Conservation (phyloP, 2,329 filamentous ascomycete species). For the Xylariaceae sp. region DNA sequence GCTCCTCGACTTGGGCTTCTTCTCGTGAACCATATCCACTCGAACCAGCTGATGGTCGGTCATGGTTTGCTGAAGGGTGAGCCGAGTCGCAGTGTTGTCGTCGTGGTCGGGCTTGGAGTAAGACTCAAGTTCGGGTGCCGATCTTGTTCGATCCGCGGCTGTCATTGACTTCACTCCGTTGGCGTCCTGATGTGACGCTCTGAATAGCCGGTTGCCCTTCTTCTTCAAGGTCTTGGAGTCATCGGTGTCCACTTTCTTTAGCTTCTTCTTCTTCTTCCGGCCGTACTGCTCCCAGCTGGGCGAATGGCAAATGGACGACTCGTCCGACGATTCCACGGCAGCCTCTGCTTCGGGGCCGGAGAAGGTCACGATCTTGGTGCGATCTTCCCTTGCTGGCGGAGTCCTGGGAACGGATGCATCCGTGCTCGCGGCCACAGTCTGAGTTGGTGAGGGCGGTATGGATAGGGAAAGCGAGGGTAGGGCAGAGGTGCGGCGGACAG, state of each 20-base stretch:
- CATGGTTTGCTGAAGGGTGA: constrained; percentile 11
- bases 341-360: constrained; percentile 25
- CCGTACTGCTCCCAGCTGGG: constrained; percentile 55
- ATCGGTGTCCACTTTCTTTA: constrained; percentile 34
- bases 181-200: constrained; percentile 23
- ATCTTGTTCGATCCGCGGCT: constrained; percentile 18
- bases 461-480: constrained; percentile 26
- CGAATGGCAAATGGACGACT: constrained; percentile 51
- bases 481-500: constrained; percentile 22
- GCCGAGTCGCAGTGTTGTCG: constrained; percentile 8
- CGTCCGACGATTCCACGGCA: constrained; percentile 30
- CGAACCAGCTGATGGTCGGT: constrained; percentile 7
- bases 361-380: constrained; percentile 34
- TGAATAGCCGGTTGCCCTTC: constrained; percentile 30
- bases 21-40: constrained; percentile 4
- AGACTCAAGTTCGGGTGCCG: constrained; percentile 18
- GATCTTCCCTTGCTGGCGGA: constrained; percentile 16
- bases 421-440: constrained; percentile 11
- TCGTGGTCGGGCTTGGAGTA: constrained; percentile 13
- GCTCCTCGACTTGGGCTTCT: constrained; percentile 20
- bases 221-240: constrained; percentile 30
- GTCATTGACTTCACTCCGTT: constrained; percentile 19
- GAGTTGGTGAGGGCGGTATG: constrained; percentile 20
- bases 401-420: constrained; percentile 11
- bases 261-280: constrained; percentile 42